phyloP scores from a whole-genome alignment of 2,329 filamentous ascomycete species.

The Arthroderma uncinatum region DNA sequence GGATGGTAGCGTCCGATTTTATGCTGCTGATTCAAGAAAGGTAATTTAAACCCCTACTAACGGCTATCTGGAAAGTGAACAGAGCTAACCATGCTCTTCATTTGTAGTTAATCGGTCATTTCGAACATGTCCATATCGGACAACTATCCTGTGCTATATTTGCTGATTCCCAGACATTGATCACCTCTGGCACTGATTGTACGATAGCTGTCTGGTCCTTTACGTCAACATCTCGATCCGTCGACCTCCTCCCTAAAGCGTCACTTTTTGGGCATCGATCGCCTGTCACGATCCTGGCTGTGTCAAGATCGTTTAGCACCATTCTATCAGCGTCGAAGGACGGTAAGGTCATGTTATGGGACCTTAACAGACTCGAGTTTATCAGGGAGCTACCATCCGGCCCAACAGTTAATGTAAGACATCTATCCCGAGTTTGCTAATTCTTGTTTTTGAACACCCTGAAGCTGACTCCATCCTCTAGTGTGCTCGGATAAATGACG shows the following conservation, averaged over 20 bases:
- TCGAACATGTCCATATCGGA: constrained; percentile 86
- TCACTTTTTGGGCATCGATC: constrained; percentile 85
- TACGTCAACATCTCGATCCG: constrained; percentile 51
- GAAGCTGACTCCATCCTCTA: constrained; percentile 25
- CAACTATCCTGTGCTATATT: constrained; percentile 76
- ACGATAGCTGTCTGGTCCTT: constrained; percentile 78
- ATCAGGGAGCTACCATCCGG: constrained; percentile 59
- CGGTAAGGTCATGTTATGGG: constrained; percentile 81
- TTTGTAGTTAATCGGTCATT: constrained; percentile 59
- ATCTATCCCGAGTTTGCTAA: neutral
- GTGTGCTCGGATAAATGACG: constrained; percentile 78
- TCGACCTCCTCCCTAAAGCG: constrained; percentile 67
- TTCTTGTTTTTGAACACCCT: constrained; percentile 21
- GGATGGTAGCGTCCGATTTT: constrained; percentile 87
- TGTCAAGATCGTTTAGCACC: constrained; percentile 78
- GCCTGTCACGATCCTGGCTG: constrained; percentile 68
- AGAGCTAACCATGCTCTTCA: neutral
- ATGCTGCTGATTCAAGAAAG: constrained; percentile 69
- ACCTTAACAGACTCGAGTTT: constrained; percentile 80
- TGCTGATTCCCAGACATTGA: constrained; percentile 77
- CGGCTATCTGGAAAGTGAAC: constrained; percentile 2
- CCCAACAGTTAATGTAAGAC: constrained; percentile 39
- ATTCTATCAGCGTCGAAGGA: constrained; percentile 74
- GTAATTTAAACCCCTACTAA: constrained; percentile 25
- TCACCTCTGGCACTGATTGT: constrained; percentile 87